Base-by-base conservation (phyloP, 2,329 filamentous ascomycete genomes). In the Tolypocladium guangdongense region DNA sequence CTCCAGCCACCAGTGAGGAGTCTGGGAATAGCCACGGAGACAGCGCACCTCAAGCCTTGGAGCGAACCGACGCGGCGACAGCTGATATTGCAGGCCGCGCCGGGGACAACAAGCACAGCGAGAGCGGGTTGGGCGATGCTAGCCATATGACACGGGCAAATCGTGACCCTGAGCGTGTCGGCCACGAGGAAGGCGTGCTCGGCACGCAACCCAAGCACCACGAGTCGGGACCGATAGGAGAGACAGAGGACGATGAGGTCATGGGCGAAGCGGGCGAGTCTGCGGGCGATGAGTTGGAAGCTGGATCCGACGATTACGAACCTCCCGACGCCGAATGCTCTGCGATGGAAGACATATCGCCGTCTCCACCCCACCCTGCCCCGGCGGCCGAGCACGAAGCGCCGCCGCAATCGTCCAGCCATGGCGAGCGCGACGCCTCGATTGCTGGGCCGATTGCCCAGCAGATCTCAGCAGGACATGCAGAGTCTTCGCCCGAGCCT, bases 251-350 rank as follows among this genome's bases (percentile, higher is more conserved):
- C 24, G 56, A 62, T 48, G 41, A 55, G 6, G 46, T 22, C 12
- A 60, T 61, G 52, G 58, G 59, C 27, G 61, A 64, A 41, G 52
- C 53, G 5, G 56, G 55, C 35, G 56, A 60, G 22, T 54, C 55
- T 14, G 75, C 76, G 2, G 77, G 79, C 49, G 74, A 69, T 46
- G 61, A 56, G 14, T 56, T 54, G 27, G 60, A 60, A n/a, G 60
- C 62, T 30, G 60, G 56, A 27, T 77, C 77, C 2, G 80, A 82
- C 55, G 74, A 69, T 49, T 82, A 83, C 59, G 78, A 84, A 57
- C 80, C 80, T 49, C 77, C 78, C 20, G 75, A 74, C 52, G 71
- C 69, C 24, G 55, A 54, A 5, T 24, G 47, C 3, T 49, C 56
- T 4, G 60, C 60, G 16, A 8, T 50, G 12, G 41, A 54, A 41